Evolutionary conservation across 2,329 filamentous ascomycete species (phyloP).

Genomic region (Claviceps paspali): DNA sequence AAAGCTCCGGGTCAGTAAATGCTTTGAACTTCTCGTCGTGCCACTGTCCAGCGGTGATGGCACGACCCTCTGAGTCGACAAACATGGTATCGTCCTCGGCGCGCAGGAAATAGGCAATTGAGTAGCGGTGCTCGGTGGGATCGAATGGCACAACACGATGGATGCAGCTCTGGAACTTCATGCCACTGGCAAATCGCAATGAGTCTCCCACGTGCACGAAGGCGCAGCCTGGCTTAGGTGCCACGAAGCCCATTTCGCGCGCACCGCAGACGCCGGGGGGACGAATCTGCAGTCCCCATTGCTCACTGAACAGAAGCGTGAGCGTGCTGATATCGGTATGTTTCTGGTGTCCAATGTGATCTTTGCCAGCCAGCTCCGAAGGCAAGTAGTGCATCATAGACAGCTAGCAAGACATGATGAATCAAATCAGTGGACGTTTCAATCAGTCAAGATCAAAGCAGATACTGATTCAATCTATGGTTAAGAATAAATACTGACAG

Average conservation of each 20-base stretch:
- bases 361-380: conserved; percentile 23
- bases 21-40: conserved; percentile 40
- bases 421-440: not conserved
- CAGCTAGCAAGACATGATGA: conserved; percentile 11
- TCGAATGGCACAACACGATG: conserved; percentile 40
- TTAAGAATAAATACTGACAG: conserved; percentile 14
- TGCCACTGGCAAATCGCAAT: conserved; percentile 36
- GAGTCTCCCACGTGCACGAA: conserved; percentile 45
- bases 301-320: conserved; percentile 38
- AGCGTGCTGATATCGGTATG: conserved; percentile 42
- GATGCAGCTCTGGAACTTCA: conserved; percentile 40
- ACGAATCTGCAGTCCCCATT: conserved; percentile 42
- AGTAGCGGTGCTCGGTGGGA: conserved; percentile 38
- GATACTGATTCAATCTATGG: too few species aligned
- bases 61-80: conserved; percentile 36
- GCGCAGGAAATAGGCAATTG: conserved; percentile 42
- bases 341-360: conserved; percentile 37
- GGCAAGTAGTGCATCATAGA: conserved; percentile 41
- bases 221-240: conserved; percentile 33
- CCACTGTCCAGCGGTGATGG: conserved; percentile 37
- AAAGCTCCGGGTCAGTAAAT: conserved; percentile 27
- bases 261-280: conserved; percentile 26
- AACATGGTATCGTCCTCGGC: conserved; percentile 42
- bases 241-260: conserved; percentile 36
- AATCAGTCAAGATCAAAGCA: too few species aligned